Base-by-base conservation (phyloP, 306 rosid genomes). In the Lathyrus sativus region DNA sequence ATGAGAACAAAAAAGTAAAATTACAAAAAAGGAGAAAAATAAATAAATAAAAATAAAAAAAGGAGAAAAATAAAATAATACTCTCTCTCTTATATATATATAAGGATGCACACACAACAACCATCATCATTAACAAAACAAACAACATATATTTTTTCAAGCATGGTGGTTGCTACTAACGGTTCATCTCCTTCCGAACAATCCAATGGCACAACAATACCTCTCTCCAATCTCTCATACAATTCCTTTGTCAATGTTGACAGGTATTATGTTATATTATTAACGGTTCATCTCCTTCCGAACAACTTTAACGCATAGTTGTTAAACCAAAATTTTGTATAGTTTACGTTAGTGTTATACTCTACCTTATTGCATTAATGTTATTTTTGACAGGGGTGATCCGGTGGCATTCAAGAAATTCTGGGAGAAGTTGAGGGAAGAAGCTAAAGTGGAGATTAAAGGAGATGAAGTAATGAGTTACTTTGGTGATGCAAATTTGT, bases 381-480 rank as follows among this genome's bases (percentile, higher is more conserved):
- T 8, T 2, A 7, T 7, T 33, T 35, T 7, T 2, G 11, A 58
- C 84, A 92, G 96, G 39, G 98, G 98, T 15, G 92, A 89, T 65
- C 91, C 93, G 7, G 2, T 51, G 70, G 66, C 72, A 61, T 89
- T 72, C 2, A 73, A 28, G 22, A 0, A 75, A 15, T 92, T 76
- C 24, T 89, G 98, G 98, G 78, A 11, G 69, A 79, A 70, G 65
- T 65, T 38, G 81, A 77, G 78, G 5, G 93, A 89, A 14, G 76
- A 77, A 8, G 77, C 96, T 48, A 82, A 64, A 15, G 78, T 89
- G 74, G 88, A 65, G 78, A 89, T 92, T 9, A 70, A 78, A 49
- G 96, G 90, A 1, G 10, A 74, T 14, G 87, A 88, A 0, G 22
- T 72, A 15, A 67, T 86, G 88, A 88, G 96, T 65, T 92, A 92